Conservation (phyloP, 2,329 filamentous ascomycete species). For the Trichoderma koningii region DNA sequence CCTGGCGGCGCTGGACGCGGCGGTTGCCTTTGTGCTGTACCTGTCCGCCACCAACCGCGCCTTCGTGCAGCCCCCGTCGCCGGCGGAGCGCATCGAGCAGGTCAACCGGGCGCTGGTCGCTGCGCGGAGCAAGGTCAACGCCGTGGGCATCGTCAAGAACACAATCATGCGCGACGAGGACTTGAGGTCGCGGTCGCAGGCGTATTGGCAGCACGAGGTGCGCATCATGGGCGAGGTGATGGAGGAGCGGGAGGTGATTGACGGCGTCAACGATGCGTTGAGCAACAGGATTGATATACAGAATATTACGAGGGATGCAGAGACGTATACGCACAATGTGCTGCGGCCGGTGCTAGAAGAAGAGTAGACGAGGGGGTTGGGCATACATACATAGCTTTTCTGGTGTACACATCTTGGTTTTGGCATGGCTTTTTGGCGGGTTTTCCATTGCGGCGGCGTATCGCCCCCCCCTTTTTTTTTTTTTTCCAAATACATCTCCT, state of each 20-base stretch:
- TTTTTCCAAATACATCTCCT: not conserved
- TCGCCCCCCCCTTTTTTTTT: no score
- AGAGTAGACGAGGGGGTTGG: slow-evolving; percentile 28
- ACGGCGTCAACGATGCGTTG: slow-evolving; percentile 69
- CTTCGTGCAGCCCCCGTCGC: slow-evolving; percentile 62
- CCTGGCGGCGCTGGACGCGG: slow-evolving; percentile 65
- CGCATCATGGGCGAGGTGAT: slow-evolving; percentile 71
- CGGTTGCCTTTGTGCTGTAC: slow-evolving; percentile 68
- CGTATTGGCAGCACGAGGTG: slow-evolving; percentile 82
- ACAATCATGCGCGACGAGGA: slow-evolving; percentile 72
- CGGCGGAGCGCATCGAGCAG: slow-evolving; percentile 67
- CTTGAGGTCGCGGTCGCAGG: slow-evolving; percentile 64
- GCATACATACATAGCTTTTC: slow-evolving; percentile 12
- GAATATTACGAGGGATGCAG: slow-evolving; percentile 63
- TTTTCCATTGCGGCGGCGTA: not conserved
- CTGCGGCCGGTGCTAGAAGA: slow-evolving; percentile 40
- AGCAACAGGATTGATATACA: slow-evolving; percentile 64
- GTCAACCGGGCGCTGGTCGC: slow-evolving; percentile 58
- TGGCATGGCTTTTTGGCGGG: not conserved
- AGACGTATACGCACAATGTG: slow-evolving; percentile 56
- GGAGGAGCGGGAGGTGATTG: slow-evolving; percentile 75
- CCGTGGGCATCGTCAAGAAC: slow-evolving; percentile 76
- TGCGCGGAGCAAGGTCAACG: slow-evolving; percentile 67
- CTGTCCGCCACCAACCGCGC: slow-evolving; percentile 78
- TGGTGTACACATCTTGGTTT: not conserved